Conservation (phyloP, 768 basidiomycete species). For the Lentinula boryana region DNA sequence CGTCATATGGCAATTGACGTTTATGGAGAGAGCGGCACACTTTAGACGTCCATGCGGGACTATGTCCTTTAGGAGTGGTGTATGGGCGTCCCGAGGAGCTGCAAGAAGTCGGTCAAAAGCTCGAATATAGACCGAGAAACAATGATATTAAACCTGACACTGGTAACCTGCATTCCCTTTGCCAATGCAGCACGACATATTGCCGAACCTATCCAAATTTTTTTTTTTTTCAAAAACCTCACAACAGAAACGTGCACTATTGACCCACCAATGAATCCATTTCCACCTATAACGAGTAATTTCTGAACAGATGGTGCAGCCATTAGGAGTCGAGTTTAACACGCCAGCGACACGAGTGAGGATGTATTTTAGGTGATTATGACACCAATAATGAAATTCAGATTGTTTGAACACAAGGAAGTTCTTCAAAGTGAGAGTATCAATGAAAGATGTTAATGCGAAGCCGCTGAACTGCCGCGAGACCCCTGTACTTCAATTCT, state of each 20-base stretch:
- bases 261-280: conserved; percentile 85
- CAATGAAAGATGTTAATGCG: neutral
- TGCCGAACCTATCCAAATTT: conserved; percentile 76
- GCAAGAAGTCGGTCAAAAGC: neutral
- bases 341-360: neutral
- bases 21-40: conserved; percentile 30
- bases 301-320: conserved; percentile 31
- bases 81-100: conserved; percentile 88
- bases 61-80: conserved; percentile 83
- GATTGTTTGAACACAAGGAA: neutral
- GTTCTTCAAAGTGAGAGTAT: neutral
- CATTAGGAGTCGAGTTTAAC: neutral
- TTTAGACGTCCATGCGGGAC: conserved; percentile 78
- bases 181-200: conserved; percentile 85
- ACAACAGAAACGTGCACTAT: neutral
- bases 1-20: conserved; percentile 10
- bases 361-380: neutral
- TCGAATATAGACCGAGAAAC: neutral
- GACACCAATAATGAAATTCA: neutral
- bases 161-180: conserved; percentile 81
- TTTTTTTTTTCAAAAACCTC: neutral
- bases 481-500: too few relatives aligned
- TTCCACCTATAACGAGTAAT: conserved; percentile 95
- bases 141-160: conserved; percentile 62
- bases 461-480: too few relatives aligned